These are phyloP conservation scores for Onygenales sp. DNA, from an alignment of 2,329 filamentous ascomycete genomes.

Conservation along the genomic window DNA sequence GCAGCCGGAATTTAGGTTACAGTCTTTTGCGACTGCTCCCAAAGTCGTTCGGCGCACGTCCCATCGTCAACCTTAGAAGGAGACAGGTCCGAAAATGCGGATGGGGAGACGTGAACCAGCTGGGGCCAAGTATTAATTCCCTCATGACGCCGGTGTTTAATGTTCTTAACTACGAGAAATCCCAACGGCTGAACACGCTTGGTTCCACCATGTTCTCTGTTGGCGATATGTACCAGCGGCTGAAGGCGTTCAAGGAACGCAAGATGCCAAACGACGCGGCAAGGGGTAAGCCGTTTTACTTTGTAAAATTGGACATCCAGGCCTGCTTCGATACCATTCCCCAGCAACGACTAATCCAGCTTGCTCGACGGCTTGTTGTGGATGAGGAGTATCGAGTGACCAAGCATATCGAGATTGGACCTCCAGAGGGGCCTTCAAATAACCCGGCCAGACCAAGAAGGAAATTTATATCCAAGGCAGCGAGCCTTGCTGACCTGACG, in stretches of 20 bases:
- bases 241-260: conserved; percentile 57
- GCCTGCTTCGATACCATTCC: conserved; percentile 95
- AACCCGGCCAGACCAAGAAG: conserved; percentile 21
- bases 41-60: conserved; percentile 64
- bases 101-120: conserved; percentile 43
- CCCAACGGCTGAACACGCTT: conserved; percentile 48
- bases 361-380: conserved; percentile 52
- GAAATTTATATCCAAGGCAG: conserved; percentile 47
- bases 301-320: conserved; percentile 86
- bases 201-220: conserved; percentile 75
- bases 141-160: conserved; percentile 65
- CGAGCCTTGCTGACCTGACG: conserved; percentile 31
- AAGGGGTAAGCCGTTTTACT: conserved; percentile 50
- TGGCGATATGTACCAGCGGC: conserved; percentile 63
- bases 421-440: conserved; percentile 26
- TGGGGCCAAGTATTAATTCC: conserved; percentile 59
- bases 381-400: conserved; percentile 58
- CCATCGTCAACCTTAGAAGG: conserved; percentile 77
- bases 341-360: conserved; percentile 59
- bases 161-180: conserved; percentile 68
- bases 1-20: conserved; percentile 58
- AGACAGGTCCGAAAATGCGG: conserved; percentile 41
- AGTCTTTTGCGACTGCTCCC: conserved; percentile 74
- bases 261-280: conserved; percentile 5
- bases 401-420: conserved; percentile 64